These are phyloP conservation scores for Epichloe glyceriae DNA, from an alignment of 2,329 filamentous ascomycete species.

Conservation along the genomic window DNA sequence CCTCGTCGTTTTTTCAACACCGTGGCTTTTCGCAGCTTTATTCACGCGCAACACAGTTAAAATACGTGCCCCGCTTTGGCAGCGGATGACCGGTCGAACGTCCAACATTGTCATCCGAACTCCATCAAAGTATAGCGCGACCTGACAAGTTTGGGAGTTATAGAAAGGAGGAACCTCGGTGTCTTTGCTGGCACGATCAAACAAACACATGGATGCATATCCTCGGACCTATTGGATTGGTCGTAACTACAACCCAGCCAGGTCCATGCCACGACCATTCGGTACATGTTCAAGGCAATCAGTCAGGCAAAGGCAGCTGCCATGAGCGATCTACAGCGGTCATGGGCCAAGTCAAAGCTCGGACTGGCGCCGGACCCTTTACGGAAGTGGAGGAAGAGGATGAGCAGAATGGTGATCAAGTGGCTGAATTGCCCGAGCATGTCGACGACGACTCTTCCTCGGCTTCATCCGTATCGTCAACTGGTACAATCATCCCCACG, in stretches of 20 bases:
- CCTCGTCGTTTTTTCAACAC: too few species aligned
- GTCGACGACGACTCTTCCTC: constrained; percentile 55
- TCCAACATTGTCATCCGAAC: too few species aligned
- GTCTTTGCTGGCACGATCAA: neutral
- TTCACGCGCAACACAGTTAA: too few species aligned
- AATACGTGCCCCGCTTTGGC: too few species aligned
- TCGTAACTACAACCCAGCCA: neutral
- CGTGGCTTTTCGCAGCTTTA: too few species aligned
- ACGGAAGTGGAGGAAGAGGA: constrained; percentile 40
- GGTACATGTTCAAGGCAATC: neutral
- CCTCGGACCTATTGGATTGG: neutral
- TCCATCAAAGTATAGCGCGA: neutral
- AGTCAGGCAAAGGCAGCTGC: constrained; percentile 7
- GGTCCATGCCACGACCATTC: neutral
- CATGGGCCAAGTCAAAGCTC: constrained; percentile 67
- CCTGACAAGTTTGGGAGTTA: neutral
- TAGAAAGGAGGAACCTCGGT: neutral
- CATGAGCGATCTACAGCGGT: constrained; percentile 74
- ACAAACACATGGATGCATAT: neutral
- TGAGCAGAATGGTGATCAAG: constrained; percentile 21
- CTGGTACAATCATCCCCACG: constrained; percentile 79
- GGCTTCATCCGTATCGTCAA: constrained; percentile 76
- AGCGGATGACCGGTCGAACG: too few species aligned
- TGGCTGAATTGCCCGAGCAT: constrained; percentile 31
- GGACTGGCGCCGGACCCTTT: constrained; percentile 38